Evolutionary conservation across 805 yeast species (phyloP), one percentile per base, ranked within the genome.

Genomic region (Candida hispaniensis): DNA sequence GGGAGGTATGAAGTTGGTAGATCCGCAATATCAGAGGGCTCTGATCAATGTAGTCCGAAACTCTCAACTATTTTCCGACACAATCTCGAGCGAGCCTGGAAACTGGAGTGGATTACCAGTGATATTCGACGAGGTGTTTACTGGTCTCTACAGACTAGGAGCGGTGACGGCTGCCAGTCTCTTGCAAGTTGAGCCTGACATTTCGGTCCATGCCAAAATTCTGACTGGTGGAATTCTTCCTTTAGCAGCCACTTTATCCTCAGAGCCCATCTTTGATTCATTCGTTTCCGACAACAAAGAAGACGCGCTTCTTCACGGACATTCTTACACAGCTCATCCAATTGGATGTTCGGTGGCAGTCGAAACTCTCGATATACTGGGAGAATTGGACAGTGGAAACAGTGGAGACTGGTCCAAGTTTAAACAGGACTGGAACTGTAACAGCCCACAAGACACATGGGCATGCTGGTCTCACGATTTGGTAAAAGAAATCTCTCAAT

Each of bases 241-340:
- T 13, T 26, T 48, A 26, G 39, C 50, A 10, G 45, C 40, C 2
- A 48, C 52, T 4, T 26, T 40, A 33, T 47, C 51, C 4, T 43
- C 46, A 11, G 45, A 47, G 25, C 14, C 35, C 7, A 46, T 48
- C 12, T 48, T 45, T 40, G 34, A 46, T 23, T 25, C 47, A 4
- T 48, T 48, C 32, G 21, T 47, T 19, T 43, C 48, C 21, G 39
- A 29, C 14, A 23, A 34, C 19, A 48, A 47, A 20, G 44, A 39
- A 10, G 51, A 48, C 21, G 52, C 51, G 11, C 38, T 48, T 21
- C 39, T 48, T 4, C 52, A 48, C 27, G 52, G 52, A 2, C 52
- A 48, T 34, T 42, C 47, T 13, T 48, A 47, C 30, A 48, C 52
- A 5, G 52, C 51, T 4, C 49, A 48, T 23, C 48, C 52, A 9